These are phyloP conservation scores for Xerocomus brunneocitrinus DNA, from an alignment of 768 basidiomycete genomes.

Conservation along the genomic window DNA sequence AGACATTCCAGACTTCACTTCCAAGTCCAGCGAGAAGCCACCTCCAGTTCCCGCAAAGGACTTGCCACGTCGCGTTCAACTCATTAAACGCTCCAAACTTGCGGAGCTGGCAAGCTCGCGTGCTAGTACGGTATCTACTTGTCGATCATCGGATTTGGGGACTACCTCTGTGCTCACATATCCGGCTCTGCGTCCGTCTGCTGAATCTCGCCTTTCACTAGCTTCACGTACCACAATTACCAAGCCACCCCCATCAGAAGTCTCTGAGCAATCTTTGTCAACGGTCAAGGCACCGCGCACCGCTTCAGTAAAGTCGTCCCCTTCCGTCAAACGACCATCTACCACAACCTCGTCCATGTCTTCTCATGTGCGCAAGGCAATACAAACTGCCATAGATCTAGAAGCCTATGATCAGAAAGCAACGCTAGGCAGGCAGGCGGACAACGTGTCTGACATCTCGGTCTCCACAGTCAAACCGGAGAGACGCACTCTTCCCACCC, in stretches of 20 bases:
- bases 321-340: conserved; percentile 21
- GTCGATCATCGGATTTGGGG: conserved; percentile 50
- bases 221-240: conserved; percentile 23
- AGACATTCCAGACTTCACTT: conserved; percentile 50
- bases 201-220: conserved; percentile 44
- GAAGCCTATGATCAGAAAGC: conserved; percentile 47
- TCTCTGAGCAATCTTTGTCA: conserved; percentile 15
- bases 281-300: conserved; percentile 23
- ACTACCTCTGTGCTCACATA: conserved; percentile 69
- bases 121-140: conserved; percentile 47
- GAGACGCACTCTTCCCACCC: conserved; percentile 19
- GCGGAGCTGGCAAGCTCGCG: conserved; percentile 65
- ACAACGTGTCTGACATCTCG: conserved; percentile 14
- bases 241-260: conserved; percentile 12
- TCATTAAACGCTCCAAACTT: conserved; percentile 57
- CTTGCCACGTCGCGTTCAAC: conserved; percentile 19
- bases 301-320: conserved; percentile 25
- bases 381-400: conserved; percentile 59
- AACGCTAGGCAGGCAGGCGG: conserved; percentile 6
- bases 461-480: conserved; percentile 22
- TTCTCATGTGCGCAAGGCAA: conserved; percentile 59
- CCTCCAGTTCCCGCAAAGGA: conserved; percentile 23
- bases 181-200: conserved; percentile 63
- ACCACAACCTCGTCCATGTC: conserved; percentile 48
- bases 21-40: conserved; percentile 39